Evolutionary conservation across 2,329 filamentous ascomycete genomes (phyloP), one percentile per base, ranked within the genome.

Genomic region (Colletotrichum trifolii): DNA sequence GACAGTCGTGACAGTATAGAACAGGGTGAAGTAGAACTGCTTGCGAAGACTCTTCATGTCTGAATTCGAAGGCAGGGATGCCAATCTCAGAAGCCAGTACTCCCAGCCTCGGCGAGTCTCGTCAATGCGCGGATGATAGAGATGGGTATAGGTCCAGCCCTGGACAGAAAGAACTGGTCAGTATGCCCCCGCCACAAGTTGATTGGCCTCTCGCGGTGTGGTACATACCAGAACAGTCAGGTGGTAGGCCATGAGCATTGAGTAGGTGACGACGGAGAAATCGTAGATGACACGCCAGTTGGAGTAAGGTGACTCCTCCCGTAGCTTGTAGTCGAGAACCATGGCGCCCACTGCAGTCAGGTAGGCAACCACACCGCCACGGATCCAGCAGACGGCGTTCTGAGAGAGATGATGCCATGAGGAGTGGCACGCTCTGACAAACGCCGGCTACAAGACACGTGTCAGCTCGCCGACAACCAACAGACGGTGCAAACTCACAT

Each of bases 121-220:
- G 15, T 81, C 77, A 8, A 75, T 69, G 9, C 79, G 75, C 1
- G 83, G 82, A 55, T 79, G 80, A 70, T 84, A 80, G 35, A 85
- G 74, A 68, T 86, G 84, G 52, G 83, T 83, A 54, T 81, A 82
- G 0, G 82, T 85, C 83, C 83, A 86, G 35, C 74, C 74, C 83
- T 85, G 59, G 52, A 25, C 40, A n/a, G 49, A 45, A 13, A 33
- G 15, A n/a, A 54, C 12, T 2, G 12, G 25, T 58, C 13, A 42
- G 36, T 42, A 25, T 34, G 4, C 47, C 36, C 7, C 9, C 33
- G 47, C 34, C 5, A 15, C 7, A 49, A 11, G 33, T 12, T 33
- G 39, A 39, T 25, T 25, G 25, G 25, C 25, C 25, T 25, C 25
- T 25, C 25, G n/a, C 39, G 15, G 5, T 3, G 12, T 4, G 25